Evolutionary conservation across 805 yeast species (phyloP), one percentile per base, ranked within the genome.

Genomic region (Vanderwaltozyma verrucispora): DNA sequence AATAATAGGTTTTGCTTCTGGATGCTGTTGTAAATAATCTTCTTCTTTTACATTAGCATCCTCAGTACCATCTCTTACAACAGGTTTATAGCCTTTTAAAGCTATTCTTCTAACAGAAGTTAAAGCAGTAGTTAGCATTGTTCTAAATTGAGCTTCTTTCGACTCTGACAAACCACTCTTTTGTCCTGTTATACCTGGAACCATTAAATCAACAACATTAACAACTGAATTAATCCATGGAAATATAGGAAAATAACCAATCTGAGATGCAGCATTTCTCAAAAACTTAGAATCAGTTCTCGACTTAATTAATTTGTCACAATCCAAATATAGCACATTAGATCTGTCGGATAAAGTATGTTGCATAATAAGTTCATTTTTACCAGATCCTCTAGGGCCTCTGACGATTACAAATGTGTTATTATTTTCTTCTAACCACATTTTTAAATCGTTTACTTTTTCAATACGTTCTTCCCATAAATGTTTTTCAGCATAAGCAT

Each of bases 311-410:
- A 92, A 61, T 28, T 66, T 65, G 39, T 82, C 94, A 65, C 96
- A 89, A 59, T 89, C 94, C 32, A 92, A 58, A 40, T 74, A 69
- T 28, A 87, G 65, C 3, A 80, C 71, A 43, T 80, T 78, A 1
- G 68, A 66, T 36, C 87, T 72, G 21, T 68, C 74, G 33, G 67
- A 62, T 32, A 85, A 64, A 1, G 81, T 77, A 50, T 79, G 75
- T 31, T 76, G 76, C 53, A 80, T 61, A 4, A 89, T 87, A 42
- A 86, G 63, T 42, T 78, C 89, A 42, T 77, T 72, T 50, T 92
- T 89, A 17, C 97, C 98, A n/a, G 94, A 77, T 5, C 98, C 98
- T 46, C 85, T 72, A 5, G 98, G 97, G 11, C 98, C 98, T 44
- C 79, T 75, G 3, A 92, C 77, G 3, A 92, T 75, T 19, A 89